Base-by-base conservation (phyloP, 306 rosid genomes). In the Lathyrus oleraceus region DNA sequence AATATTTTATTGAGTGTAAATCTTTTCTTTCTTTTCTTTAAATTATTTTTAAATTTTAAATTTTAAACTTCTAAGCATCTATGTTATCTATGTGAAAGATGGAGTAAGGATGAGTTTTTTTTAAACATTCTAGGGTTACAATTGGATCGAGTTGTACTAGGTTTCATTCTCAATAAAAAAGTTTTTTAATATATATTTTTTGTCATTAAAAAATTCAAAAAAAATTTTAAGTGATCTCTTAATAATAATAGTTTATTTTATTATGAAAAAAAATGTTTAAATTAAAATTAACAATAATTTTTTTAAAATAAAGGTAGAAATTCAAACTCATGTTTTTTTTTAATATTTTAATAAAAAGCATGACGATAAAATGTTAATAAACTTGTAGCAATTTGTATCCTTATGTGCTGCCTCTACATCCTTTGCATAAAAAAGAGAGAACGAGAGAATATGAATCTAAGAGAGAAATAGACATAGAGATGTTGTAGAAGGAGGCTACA, bases 101-200 rank as follows among this genome's bases (percentile, higher is more conserved):
- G 32, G 56, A 6, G 16, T 2, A 5, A 61, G 67, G 81, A 57
- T 67, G 10, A n/a, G 25, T 21, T 49, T n/a, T 58, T 48, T 10
- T 58, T 16, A 25, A 38, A 62, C 4, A 32, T 60, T 44, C 19
- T 49, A 39, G 32, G 23, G 43, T 61, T 52, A 11, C 14, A 47
- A 52, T 10, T 53, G n/a, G 28, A 35, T 35, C 39, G 2, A 53
- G 32, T 7, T 21, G 60, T 53, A 52, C 47, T 52, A 21, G 15
- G 35, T 53, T 53, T 53, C 1, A 53, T 4, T 53, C 30, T 4
- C 21, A 10, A 5, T 35, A 35, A 6, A 30, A 30, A 30, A 2
- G 35, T 30, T 30, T 30, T 30, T 51, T 19, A 51, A 19, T 51
- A 40, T 39, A 8, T 42, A 51, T 5, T 51, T 51, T 51, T 52